Conservation (phyloP, 2,329 filamentous ascomycete species). For the Arthroderma uncinatum region DNA sequence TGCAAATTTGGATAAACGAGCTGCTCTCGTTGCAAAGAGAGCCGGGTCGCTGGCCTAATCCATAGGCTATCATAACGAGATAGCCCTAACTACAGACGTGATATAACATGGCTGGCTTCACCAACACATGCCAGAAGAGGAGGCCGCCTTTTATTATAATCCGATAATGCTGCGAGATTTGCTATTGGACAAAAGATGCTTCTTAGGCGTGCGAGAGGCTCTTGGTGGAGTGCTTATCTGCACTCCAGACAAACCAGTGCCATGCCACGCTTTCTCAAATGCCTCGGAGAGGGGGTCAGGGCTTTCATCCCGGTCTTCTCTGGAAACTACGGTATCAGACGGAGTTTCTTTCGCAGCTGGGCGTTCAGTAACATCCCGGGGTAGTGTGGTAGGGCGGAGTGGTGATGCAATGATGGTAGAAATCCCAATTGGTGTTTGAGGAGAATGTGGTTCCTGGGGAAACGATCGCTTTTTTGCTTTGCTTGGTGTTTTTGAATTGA, state of each 20-base stretch:
- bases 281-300: constrained; percentile 16
- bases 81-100: neutral
- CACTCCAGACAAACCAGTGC: constrained; percentile 16
- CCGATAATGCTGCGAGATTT: neutral
- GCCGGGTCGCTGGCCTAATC: no score
- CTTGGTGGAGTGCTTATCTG: constrained; percentile 14
- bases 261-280: constrained; percentile 10
- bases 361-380: neutral
- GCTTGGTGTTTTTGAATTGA: neutral
- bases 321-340: neutral
- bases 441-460: neutral
- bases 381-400: neutral
- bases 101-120: neutral
- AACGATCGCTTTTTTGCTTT: constrained; percentile 1
- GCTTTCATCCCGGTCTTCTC: constrained; percentile 7
- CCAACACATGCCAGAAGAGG: neutral
- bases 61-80: neutral
- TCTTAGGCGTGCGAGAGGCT: neutral
- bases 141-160: neutral
- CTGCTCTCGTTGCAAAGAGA: no score
- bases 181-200: neutral
- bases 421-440: neutral
- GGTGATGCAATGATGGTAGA: neutral
- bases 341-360: neutral
- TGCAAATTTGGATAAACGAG: no score